Base-by-base conservation (phyloP, 805 yeast genomes). In the Suhomyces vadensis region DNA sequence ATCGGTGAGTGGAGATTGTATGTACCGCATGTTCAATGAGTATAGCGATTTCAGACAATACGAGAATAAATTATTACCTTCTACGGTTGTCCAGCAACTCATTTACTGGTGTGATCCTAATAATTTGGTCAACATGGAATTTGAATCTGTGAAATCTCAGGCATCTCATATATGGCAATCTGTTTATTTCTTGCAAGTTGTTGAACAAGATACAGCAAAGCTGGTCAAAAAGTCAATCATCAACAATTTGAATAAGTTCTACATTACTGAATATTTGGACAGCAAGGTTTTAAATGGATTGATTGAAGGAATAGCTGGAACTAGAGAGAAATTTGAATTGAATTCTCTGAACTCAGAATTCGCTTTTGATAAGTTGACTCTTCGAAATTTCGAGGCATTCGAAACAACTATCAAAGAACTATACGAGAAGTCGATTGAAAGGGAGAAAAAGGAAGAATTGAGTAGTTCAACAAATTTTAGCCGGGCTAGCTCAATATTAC, bases 91-190 rank as follows among this genome's bases (percentile, higher is more conserved):
- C 24, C 89, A 83, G 50, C 95, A 87, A 54, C 63, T 92, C 37
- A 69, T 85, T 19, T 80, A 82, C 55, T 88, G 97, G 96, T 85
- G 95, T 14, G 92, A 89, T 59, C 95, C 96, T 5, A 65, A 69
- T 35, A 78, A 81, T 50, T 65, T 83, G 6, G 88, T 81, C 2
- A 75, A 78, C 46, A 64, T 68, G 33, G 53, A 70, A 1, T 69
- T 70, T 5, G 77, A 67, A 2, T 75, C 67, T 1, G 62, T 72
- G 3, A 57, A 56, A 3, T 55, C 55, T n/a, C 77, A 79, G 31
- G 60, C 74, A 8, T 65, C 79, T 5, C 94, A 86, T 50, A 59
- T 82, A 3, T 73, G 71, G 51, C 78, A 84, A 49, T 78, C 79
- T 0, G 59, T 74, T 22, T 82, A 81, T 20, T 63, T 86, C 8